Conservation (phyloP, 768 basidiomycete species). For the Rossbeevera mucosa region DNA sequence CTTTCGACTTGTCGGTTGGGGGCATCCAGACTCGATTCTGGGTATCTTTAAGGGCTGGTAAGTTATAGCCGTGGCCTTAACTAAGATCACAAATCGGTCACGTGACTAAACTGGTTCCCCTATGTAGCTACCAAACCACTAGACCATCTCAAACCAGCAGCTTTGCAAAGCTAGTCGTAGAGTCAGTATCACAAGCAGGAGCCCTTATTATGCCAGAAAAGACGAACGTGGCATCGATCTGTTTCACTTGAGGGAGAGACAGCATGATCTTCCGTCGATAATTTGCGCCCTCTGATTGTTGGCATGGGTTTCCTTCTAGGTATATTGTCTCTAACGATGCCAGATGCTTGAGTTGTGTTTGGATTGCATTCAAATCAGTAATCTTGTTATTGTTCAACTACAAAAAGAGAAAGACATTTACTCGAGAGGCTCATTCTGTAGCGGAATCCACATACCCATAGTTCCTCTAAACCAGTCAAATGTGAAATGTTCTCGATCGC, state of each 20-base stretch:
- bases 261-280: slow-evolving; percentile 91
- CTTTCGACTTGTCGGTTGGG: slow-evolving; percentile 53
- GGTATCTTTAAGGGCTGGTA: slow-evolving; percentile 1
- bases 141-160: slow-evolving; percentile 44
- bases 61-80: too few relatives aligned
- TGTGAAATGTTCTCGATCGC: slow-evolving; percentile 81
- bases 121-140: slow-evolving; percentile 43
- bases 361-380: slow-evolving; percentile 60
- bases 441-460: slow-evolving; percentile 65
- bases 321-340: slow-evolving; percentile 79
- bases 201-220: background rate
- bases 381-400: slow-evolving; percentile 90
- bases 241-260: slow-evolving; percentile 80
- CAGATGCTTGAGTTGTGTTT: slow-evolving; percentile 58
- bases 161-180: slow-evolving; percentile 40
- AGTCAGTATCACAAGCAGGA: slow-evolving; percentile 1
- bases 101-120: slow-evolving; percentile 6
- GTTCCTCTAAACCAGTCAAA: slow-evolving; percentile 73
- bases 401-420: slow-evolving; percentile 1
- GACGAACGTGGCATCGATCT: slow-evolving; percentile 96
- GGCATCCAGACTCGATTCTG: slow-evolving; percentile 32
- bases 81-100: slow-evolving; percentile 2
- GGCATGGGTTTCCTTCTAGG: slow-evolving; percentile 92
- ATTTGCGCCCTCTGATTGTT: slow-evolving; percentile 64
- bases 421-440: background rate